Evolutionary conservation across 148 eudicot species (phyloP).

Genomic region (Vaccinium darrowii): DNA sequence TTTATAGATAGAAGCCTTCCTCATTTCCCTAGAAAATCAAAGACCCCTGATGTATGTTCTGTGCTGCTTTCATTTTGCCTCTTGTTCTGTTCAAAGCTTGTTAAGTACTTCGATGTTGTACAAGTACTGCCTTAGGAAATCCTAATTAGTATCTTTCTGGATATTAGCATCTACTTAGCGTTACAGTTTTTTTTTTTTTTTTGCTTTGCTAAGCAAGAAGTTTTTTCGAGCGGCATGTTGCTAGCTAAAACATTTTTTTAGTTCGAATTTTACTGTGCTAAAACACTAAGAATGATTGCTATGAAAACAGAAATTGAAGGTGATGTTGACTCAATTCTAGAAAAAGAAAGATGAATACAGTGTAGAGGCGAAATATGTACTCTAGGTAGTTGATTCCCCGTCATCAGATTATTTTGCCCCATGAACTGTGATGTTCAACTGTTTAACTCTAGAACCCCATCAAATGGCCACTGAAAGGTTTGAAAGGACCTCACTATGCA

Average conservation of each 20-base stretch:
- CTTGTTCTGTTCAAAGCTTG: background rate
- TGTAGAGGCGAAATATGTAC: background rate
- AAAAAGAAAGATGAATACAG: background rate
- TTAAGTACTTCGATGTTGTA: background rate
- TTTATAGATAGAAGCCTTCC: conserved; percentile 90
- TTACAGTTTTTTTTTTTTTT: background rate
- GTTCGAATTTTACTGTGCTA: background rate
- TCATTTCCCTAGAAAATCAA: conserved; percentile 72
- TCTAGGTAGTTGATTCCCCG: background rate
- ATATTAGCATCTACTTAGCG: background rate
- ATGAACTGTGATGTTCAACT: no score
- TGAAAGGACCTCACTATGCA: no score
- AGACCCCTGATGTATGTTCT: conserved; percentile 68
- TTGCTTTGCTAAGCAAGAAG: background rate
- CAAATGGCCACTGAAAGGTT: no score
- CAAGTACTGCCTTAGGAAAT: background rate
- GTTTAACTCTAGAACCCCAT: no score
- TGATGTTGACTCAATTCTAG: background rate
- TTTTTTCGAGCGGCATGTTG: background rate
- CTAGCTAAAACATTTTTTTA: background rate
- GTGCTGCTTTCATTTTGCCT: background rate
- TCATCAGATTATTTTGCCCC: background rate
- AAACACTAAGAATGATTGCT: background rate
- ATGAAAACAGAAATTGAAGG: no score
- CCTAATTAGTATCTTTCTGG: background rate